Evolutionary conservation across 2,329 filamentous ascomycete species (phyloP), one percentile per base, ranked within the genome.

Genomic region (Gnomoniopsis sp.): DNA sequence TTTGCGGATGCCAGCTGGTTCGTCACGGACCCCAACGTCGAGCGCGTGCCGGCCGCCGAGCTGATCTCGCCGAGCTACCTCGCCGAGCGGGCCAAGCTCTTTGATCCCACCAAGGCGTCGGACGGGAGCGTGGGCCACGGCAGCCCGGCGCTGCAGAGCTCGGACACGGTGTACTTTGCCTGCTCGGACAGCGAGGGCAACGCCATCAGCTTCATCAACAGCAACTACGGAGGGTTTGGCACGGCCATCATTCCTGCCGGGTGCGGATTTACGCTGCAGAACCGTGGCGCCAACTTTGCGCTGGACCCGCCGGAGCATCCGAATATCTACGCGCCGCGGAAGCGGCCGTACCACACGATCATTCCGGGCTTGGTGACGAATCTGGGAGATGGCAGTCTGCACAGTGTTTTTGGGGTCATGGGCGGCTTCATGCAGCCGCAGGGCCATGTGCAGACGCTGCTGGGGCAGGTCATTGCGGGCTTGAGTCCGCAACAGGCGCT

Each of bases 381-480:
- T 65, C 71, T 84, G 19, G 75, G 77, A 4, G 91, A 96, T 66
- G 84, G 85, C 26, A 87, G 83, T 51, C 75, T 98, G 58, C 90
- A 96, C 72, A 89, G 86, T 3, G 89, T 96, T 0, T 97, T 93
- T 68, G 95, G 95, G 55, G 93, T 98, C 61, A 98, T 98, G 95
- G 95, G 95, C 54, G 93, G 92, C 2, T 98, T 96, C 75, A 98
- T 98, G 90, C 95, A 99, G 75, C 95, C 95, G 0, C 95, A 98
- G 74, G 95, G 93, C 22, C 95, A 98, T 61, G 88, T 98, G 0
- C 95, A 98, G 73, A 92, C 96, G 0, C 76, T 99, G 11, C 79
- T 98, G 2, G 96, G 96, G 65, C 93, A 96, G 83, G 75, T 96
- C 0, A 85, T 92, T 0, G 96, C 93, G 66, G 86, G 87, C 1